Evolutionary conservation across 2,329 filamentous ascomycete species (phyloP).

Genomic region (Zymoseptoria ardabiliae): DNA sequence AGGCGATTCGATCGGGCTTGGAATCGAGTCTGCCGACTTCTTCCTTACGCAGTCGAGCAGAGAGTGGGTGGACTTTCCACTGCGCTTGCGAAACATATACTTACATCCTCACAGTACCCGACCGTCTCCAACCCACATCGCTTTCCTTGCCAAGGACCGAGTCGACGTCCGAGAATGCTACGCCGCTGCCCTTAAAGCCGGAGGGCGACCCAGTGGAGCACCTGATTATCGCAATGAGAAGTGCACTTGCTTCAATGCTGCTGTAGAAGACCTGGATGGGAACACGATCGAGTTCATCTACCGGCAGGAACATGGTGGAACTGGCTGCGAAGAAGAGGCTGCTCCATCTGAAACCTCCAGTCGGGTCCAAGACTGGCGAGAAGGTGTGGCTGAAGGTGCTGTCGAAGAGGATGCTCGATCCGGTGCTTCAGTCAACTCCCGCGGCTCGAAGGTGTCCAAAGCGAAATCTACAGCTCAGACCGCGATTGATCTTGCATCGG

Average conservation of each 20-base stretch:
- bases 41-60: constrained; percentile 56
- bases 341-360: constrained; percentile 30
- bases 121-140: constrained; percentile 31
- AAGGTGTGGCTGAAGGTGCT: constrained; percentile 29
- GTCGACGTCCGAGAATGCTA: constrained; percentile 66
- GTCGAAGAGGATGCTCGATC: constrained; percentile 20
- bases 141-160: constrained; percentile 61
- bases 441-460: constrained; percentile 15
- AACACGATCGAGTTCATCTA: constrained; percentile 77
- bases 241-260: constrained; percentile 54
- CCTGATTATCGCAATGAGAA: constrained; percentile 48
- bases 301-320: constrained; percentile 30
- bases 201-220: constrained; percentile 51
- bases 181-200: constrained; percentile 59
- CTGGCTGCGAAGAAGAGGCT: constrained; percentile 32
- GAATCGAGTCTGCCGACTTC: constrained; percentile 54
- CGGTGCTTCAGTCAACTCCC: constrained; percentile 9
- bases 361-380: constrained; percentile 41
- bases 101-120: constrained; percentile 15
- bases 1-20: constrained; percentile 55
- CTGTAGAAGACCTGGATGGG: constrained; percentile 69
- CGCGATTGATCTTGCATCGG: constrained; percentile 20
- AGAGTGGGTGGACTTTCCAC: constrained; percentile 38
- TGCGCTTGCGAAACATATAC: background rate
- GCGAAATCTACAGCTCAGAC: constrained; percentile 21